Evolutionary conservation across 164 flowering plant genomes (phyloP).

Genomic region (Vitis vinifera): ASM3070453v1 NC_081814.1:12641001-12641500

Average conservation of each 20-base stretch:
- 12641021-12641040: not conserved
- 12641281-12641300: constrained; percentile 96
- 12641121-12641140: not conserved
- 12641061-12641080: not conserved
- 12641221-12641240: constrained; percentile 96
- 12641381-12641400: no score
- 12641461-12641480: no score
- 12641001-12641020: not conserved
- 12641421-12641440: no score
- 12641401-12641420: no score
- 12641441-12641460: no score
- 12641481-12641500: no score
- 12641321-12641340: constrained; percentile 70
- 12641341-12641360: not conserved
- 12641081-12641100: not conserved
- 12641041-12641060: not conserved
- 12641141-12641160: not conserved
- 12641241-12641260: constrained; percentile 82
- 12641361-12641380: no score
- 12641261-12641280: constrained; percentile 71
- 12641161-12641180: not conserved
- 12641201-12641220: constrained; percentile 29
- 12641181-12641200: not conserved
- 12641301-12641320: constrained; percentile 97
- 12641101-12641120: not conserved